phyloP scores from a whole-genome alignment of 345 rosid genomes.

The Hibiscus syriacus region DNA sequence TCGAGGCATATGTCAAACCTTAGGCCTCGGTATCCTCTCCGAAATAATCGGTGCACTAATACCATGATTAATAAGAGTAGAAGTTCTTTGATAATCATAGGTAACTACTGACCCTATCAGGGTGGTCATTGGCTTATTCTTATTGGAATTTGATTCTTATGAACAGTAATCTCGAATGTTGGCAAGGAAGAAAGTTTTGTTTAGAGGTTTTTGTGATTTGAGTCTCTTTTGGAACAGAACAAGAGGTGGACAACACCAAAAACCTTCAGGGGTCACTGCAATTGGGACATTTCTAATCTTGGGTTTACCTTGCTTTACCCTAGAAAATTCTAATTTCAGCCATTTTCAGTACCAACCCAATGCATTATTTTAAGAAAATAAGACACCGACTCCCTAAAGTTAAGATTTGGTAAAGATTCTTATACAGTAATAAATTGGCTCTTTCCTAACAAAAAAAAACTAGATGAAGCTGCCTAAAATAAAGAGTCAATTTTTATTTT shows the following conservation, averaged over 20 bases:
- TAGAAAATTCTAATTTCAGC: slow-evolving; percentile 74
- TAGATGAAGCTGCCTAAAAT: not conserved
- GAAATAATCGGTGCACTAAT: slow-evolving; percentile 35
- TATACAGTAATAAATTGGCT: too few relatives aligned
- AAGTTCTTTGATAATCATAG: slow-evolving; percentile 42
- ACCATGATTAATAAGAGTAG: slow-evolving; percentile 26
- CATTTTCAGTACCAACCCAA: slow-evolving; percentile 37
- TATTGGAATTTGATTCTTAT: slow-evolving; percentile 37
- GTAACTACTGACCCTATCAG: slow-evolving; percentile 44
- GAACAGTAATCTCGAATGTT: slow-evolving; percentile 39
- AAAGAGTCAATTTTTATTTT: not conserved
- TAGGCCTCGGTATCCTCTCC: slow-evolving; percentile 63
- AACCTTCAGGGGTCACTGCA: slow-evolving; percentile 97
- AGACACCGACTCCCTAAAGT: too few relatives aligned
- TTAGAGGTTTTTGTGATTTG: slow-evolving; percentile 55
- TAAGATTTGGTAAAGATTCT: too few relatives aligned
- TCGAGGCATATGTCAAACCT: slow-evolving; percentile 71
- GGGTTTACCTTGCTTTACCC: slow-evolving; percentile 70
- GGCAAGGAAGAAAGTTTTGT: slow-evolving; percentile 61
- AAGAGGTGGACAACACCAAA: slow-evolving; percentile 99
- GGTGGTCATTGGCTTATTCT: slow-evolving; percentile 47
- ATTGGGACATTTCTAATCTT: slow-evolving; percentile 86
- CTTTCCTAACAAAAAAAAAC: not conserved
- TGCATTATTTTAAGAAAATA: slow-evolving; percentile 21
- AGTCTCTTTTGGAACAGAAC: slow-evolving; percentile 77